These are phyloP conservation scores for Suillus weaverae DNA, from an alignment of 768 basidiomycete genomes.

Conservation along the genomic window DNA sequence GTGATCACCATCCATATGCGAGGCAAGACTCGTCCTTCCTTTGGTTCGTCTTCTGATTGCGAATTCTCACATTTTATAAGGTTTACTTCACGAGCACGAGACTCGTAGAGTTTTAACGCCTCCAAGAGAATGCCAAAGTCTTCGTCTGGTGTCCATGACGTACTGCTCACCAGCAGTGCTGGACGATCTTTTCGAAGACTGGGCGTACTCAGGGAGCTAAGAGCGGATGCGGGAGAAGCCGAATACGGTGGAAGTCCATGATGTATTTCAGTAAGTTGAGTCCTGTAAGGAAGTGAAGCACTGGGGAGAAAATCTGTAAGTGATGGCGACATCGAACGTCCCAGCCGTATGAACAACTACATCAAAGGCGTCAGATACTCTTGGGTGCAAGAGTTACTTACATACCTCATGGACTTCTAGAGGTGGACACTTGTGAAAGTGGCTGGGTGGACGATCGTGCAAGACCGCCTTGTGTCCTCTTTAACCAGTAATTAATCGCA, in stretches of 20 bases:
- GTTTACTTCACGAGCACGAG: slow-evolving; percentile 43
- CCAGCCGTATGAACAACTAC: slow-evolving; percentile 54
- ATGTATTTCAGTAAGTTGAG: slow-evolving; percentile 53
- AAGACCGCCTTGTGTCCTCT: slow-evolving; percentile 82
- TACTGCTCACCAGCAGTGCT: slow-evolving; percentile 86
- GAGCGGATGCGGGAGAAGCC: slow-evolving; percentile 28
- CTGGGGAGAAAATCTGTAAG: slow-evolving; percentile 54
- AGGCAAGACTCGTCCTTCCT: slow-evolving; percentile 47
- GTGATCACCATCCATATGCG: slow-evolving; percentile 84
- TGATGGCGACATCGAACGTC: slow-evolving; percentile 36
- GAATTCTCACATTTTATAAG: slow-evolving; percentile 9
- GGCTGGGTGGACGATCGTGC: slow-evolving; percentile 87
- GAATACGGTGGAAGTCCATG: slow-evolving; percentile 18
- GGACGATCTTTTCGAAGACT: slow-evolving; percentile 70
- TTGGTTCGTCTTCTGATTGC: slow-evolving; percentile 11
- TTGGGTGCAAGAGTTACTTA: neutral
- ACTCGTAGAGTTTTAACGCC: slow-evolving; percentile 73
- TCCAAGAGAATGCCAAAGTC: slow-evolving; percentile 84
- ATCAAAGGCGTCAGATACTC: slow-evolving; percentile 2
- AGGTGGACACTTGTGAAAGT: slow-evolving; percentile 71
- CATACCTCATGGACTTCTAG: slow-evolving; percentile 77
- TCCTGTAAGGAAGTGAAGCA: slow-evolving; percentile 54
- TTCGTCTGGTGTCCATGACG: slow-evolving; percentile 97
- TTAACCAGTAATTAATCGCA: slow-evolving; percentile 12
- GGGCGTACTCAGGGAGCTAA: too few species aligned